Evolutionary conservation across 1,139 yeast genomes (phyloP).

Genomic region (Protomyces inundatus): DNA sequence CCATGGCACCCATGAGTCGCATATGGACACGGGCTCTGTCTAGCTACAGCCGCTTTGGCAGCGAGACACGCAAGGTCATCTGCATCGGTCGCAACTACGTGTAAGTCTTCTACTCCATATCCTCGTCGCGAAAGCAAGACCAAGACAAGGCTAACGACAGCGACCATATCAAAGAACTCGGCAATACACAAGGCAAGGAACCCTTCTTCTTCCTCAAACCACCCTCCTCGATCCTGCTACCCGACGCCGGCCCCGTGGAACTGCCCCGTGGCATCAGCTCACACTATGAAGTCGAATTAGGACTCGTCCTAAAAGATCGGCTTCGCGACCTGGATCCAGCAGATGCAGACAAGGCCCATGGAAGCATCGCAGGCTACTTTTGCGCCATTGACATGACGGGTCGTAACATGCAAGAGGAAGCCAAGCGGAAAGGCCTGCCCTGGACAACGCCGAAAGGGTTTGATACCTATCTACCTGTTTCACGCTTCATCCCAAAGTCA

Average conservation of each 20-base stretch:
- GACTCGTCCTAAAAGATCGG: slow-evolving; percentile 61
- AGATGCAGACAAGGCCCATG: slow-evolving; percentile 49
- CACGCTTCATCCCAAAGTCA: slow-evolving; percentile 56
- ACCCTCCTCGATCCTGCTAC: slow-evolving; percentile 44
- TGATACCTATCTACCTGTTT: slow-evolving; percentile 84
- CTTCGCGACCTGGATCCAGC: slow-evolving; percentile 57
- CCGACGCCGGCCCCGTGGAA: slow-evolving; percentile 67
- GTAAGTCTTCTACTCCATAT: slow-evolving; percentile 6
- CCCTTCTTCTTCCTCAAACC: slow-evolving; percentile 95
- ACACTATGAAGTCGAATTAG: slow-evolving; percentile 92
- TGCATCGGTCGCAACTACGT: slow-evolving; percentile 90
- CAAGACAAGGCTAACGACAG: slow-evolving; percentile 41
- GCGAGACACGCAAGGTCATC: slow-evolving; percentile 56
- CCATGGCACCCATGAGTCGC: no score
- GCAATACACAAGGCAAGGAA: slow-evolving; percentile 63
- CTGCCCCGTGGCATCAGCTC: slow-evolving; percentile 76
- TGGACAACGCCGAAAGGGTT: slow-evolving; percentile 97
- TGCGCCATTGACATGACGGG: slow-evolving; percentile 92
- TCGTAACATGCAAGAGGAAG: slow-evolving; percentile 90
- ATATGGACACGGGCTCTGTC: not conserved
- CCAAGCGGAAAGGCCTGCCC: slow-evolving; percentile 88
- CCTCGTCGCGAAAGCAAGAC: not conserved
- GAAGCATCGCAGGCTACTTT: slow-evolving; percentile 77
- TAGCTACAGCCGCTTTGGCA: not conserved
- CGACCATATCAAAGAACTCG: slow-evolving; percentile 85